These are phyloP conservation scores for Parietichytrium sp. DNA, from an alignment of 108 stramenopile genomes.

Conservation along the genomic window DNA sequence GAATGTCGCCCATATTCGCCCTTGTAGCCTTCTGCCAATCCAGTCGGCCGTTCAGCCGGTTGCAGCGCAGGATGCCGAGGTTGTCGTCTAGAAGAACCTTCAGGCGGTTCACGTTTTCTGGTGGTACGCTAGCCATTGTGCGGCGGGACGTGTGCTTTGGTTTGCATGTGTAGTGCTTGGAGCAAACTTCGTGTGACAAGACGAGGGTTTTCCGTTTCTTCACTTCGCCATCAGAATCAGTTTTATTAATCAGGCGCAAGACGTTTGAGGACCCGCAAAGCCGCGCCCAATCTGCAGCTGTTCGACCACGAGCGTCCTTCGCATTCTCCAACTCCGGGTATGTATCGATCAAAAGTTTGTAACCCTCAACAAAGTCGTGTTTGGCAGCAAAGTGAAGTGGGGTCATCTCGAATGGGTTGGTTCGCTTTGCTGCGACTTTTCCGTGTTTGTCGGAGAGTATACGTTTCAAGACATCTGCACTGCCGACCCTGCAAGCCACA, in stretches of 20 bases:
- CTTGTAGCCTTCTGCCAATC: neutral
- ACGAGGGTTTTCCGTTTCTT: neutral
- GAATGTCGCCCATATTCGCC: conserved; percentile 36
- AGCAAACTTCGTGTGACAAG: neutral
- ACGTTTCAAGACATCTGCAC: neutral
- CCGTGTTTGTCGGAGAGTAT: neutral
- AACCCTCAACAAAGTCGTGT: neutral
- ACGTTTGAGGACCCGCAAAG: neutral
- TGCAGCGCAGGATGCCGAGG: conserved; percentile 1
- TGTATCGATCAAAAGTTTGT: neutral
- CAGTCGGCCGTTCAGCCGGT: neutral
- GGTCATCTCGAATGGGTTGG: neutral
- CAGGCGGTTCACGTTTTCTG: conserved; percentile 37
- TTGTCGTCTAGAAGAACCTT: conserved; percentile 9
- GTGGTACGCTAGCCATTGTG: neutral
- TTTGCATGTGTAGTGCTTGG: conserved; percentile 8
- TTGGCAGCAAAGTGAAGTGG: neutral
- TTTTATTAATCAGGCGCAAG: neutral
- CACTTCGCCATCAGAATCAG: neutral
- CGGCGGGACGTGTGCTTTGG: neutral
- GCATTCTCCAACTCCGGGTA: neutral
- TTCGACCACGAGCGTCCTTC: conserved; percentile 14
- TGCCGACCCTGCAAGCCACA: neutral
- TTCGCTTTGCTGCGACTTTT: neutral
- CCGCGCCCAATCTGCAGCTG: neutral